These are phyloP conservation scores for Apostasia shenzhenica DNA, from an alignment of 106 monocot genomes.

Conservation along the genomic window DNA sequence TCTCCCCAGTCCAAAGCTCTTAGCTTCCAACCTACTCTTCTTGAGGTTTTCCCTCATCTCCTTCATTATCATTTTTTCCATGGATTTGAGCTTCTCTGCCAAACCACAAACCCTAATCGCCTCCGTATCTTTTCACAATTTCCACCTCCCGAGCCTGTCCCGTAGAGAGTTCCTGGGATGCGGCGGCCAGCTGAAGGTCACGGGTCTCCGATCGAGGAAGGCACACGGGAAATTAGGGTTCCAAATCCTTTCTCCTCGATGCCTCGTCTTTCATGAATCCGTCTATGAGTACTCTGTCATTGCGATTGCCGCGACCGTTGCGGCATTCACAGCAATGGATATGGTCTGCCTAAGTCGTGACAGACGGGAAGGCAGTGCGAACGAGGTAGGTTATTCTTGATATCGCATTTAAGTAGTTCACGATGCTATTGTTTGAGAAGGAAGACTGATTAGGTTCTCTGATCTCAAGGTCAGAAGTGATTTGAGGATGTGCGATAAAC, in stretches of 20 bases:
- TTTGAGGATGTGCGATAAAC: not conserved
- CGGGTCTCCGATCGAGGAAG: constrained; percentile 11
- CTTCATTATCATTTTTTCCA: not conserved
- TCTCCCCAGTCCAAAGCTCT: no score
- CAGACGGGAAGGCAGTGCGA: constrained; percentile 2
- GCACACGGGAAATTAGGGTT: constrained; percentile 3
- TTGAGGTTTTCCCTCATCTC: not conserved
- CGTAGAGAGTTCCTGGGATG: constrained; percentile 20
- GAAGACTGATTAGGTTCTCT: not conserved
- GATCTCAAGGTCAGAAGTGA: no score
- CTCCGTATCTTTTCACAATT: constrained; percentile 1
- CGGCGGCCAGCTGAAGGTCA: constrained; percentile 8
- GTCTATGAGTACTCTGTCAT: constrained; percentile 9
- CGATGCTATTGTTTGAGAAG: not conserved
- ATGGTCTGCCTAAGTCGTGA: not conserved
- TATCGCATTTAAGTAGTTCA: not conserved
- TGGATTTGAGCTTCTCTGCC: constrained; percentile 18
- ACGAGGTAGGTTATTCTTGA: not conserved
- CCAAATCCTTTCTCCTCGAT: constrained; percentile 1
- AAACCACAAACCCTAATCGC: constrained; percentile 7
- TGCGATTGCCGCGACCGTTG: constrained; percentile 10
- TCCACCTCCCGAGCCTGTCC: constrained; percentile 1
- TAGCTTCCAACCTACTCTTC: no score
- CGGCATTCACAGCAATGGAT: constrained; percentile 9
- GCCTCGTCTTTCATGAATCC: constrained; percentile 4